Conservation (phyloP, 2,329 filamentous ascomycete species). For the Talaromyces atroroseus region DNA sequence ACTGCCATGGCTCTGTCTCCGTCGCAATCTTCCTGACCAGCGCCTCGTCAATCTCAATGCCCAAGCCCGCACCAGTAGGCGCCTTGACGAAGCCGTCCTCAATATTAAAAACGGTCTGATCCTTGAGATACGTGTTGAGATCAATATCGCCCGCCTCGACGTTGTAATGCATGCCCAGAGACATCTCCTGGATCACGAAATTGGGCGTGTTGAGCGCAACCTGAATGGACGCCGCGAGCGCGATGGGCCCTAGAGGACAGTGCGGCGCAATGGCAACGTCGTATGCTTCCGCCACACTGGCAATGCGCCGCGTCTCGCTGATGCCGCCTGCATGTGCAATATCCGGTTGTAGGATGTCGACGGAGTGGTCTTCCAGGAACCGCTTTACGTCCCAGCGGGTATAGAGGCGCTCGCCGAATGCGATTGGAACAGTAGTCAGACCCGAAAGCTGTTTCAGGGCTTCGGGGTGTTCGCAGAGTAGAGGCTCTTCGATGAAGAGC, state of each 20-base stretch:
- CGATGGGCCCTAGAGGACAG: constrained; percentile 67
- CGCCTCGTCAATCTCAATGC: constrained; percentile 68
- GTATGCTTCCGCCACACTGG: constrained; percentile 66
- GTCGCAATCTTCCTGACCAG: constrained; percentile 55
- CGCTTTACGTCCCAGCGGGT: constrained; percentile 68
- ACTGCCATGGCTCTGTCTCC: constrained; percentile 59
- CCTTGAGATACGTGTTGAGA: constrained; percentile 60
- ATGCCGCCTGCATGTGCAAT: constrained; percentile 68
- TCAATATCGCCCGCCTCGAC: constrained; percentile 56
- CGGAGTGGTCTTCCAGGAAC: constrained; percentile 62
- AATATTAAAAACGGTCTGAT: constrained; percentile 61
- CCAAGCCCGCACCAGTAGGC: constrained; percentile 57
- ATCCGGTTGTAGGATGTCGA: constrained; percentile 70
- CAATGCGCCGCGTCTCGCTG: constrained; percentile 64
- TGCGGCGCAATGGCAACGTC: constrained; percentile 69
- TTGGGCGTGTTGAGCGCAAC: constrained; percentile 58
- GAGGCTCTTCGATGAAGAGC: constrained; percentile 70
- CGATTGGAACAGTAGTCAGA: constrained; percentile 59
- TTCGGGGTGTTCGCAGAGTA: constrained; percentile 64
- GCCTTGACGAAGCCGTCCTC: constrained; percentile 61
- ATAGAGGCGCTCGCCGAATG: constrained; percentile 66
- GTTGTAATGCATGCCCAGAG: constrained; percentile 74
- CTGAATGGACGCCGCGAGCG: constrained; percentile 65
- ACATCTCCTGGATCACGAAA: constrained; percentile 74
- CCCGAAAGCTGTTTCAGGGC: constrained; percentile 58